Evolutionary conservation across 495 filamentous ascomycete genomes (phyloP), one percentile per base, ranked within the genome.

Genomic region (Hypoxylon trugodes): DNA sequence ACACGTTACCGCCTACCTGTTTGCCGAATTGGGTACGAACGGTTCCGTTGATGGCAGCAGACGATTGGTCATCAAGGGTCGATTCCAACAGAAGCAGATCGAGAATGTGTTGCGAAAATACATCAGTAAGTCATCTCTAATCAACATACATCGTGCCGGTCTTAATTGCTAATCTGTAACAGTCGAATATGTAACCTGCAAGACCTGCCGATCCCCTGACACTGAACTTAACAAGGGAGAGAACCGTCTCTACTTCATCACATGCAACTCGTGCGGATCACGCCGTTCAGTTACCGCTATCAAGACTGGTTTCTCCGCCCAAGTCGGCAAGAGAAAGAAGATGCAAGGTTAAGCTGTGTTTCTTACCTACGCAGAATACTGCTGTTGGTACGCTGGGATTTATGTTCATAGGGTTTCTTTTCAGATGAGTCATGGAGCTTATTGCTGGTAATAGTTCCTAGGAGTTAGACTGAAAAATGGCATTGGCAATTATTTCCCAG

Each of bases 151-250:
- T 42, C 12, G 40, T 19, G 30, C 15, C 1, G 9, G 30, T 8
- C 35, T n/a, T n/a, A n/a, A 15, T 63, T 59, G 12, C 61, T 71
- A 67, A 69, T 35, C 10, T 9, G 2, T 18, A 61, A 15, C 52
- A 91, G 89, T 96, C 78, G 95, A 98, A 84, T 98, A 98, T 72
- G 95, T 98, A 40, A 96, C 94, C 41, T 98, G 95, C 86, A 96
- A 96, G 79, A 98, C 95, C 24, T 98, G 95, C 82, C 84, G 91
- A 75, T 90, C 89, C 42, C 90, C 93, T 67, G 93, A 97, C 70
- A 98, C 95, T 32, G 94, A 97, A 70, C 87, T 98, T 61, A 94
- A 89, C 83, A 98, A 98, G 82, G 95, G 96, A 74, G 95, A 98
- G 80, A 98, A 97, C 82, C 90, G 95, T 82, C 83, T 96, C 52